phyloP scores from a whole-genome alignment of 2,329 filamentous ascomycete species.

The Ambrosiella beaveri region DNA sequence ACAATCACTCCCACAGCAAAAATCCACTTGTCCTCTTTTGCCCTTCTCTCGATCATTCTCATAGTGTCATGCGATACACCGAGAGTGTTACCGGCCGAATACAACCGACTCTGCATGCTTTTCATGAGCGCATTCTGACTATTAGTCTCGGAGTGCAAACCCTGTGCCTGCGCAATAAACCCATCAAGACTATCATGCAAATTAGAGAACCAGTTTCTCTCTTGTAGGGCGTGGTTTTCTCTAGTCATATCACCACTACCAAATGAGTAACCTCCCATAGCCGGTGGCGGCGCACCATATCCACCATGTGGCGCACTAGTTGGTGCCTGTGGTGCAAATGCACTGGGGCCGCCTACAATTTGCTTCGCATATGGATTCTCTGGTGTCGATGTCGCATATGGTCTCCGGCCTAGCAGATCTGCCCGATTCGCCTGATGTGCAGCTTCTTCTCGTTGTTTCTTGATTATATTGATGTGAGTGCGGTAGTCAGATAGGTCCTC shows the following conservation, averaged over 20 bases:
- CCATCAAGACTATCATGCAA: slow-evolving; percentile 82
- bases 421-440: slow-evolving; percentile 48
- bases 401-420: slow-evolving; percentile 72
- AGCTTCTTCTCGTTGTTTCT: slow-evolving; percentile 59
- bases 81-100: slow-evolving; percentile 83
- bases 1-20: slow-evolving; percentile 74
- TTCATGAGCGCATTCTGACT: slow-evolving; percentile 68
- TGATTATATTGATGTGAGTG: slow-evolving; percentile 58
- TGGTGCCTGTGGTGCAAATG: not conserved
- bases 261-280: slow-evolving; percentile 19
- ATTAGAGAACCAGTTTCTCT: slow-evolving; percentile 71
- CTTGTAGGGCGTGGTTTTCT: slow-evolving; percentile 69
- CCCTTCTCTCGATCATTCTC: slow-evolving; percentile 81
- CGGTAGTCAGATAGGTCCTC: slow-evolving; percentile 67
- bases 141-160: slow-evolving; percentile 77
- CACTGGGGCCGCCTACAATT: slow-evolving; percentile 13
- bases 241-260: slow-evolving; percentile 47
- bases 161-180: slow-evolving; percentile 73
- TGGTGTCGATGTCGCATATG: slow-evolving; percentile 52
- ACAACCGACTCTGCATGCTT: slow-evolving; percentile 76
- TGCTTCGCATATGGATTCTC: slow-evolving; percentile 78
- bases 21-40: slow-evolving; percentile 95
- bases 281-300: slow-evolving; percentile 3
- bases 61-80: slow-evolving; percentile 93
- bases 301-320: not conserved